phyloP scores from a whole-genome alignment of 169 alveolate species.

The Toxoplasma gondii region DNA sequence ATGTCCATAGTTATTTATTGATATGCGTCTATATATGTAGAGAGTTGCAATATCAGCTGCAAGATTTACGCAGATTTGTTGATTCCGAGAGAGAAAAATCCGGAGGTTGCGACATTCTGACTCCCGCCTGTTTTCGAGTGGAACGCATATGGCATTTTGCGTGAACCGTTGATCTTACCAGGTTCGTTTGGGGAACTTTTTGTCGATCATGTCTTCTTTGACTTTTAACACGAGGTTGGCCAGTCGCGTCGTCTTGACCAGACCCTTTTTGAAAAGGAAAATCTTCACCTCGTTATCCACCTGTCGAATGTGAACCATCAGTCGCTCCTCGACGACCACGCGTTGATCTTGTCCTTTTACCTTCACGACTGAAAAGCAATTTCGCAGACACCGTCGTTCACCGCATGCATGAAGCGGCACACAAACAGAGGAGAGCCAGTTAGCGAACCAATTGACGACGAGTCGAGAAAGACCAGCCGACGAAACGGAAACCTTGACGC shows the following conservation, averaged over 20 bases:
- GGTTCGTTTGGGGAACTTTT: conserved; percentile 35
- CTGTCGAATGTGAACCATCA: conserved; percentile 52
- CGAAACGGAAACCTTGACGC: no score
- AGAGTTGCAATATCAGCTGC: no score
- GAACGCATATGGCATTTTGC: no score
- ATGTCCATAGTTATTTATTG: background rate
- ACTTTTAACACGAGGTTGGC: background rate
- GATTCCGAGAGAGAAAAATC: no score
- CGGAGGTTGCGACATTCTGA: no score
- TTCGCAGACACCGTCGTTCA: background rate
- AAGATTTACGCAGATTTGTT: no score
- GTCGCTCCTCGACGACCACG: conserved; percentile 51
- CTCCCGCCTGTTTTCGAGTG: no score
- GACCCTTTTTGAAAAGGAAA: conserved; percentile 18
- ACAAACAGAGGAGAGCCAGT: no score
- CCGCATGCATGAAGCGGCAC: no score
- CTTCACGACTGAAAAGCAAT: background rate
- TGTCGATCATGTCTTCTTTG: conserved; percentile 45
- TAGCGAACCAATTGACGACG: no score
- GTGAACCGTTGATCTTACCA: background rate
- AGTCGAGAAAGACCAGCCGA: no score
- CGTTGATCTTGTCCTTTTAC: background rate
- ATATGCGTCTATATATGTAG: background rate
- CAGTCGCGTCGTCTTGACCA: conserved; percentile 7
- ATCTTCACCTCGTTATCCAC: conserved; percentile 16